Percentiles rank a stretch among this genome's conserved stretches.
phyloP scores from a whole-genome alignment of 1,284 basidiomycete genomes.

The Waitea zeae region DNA sequence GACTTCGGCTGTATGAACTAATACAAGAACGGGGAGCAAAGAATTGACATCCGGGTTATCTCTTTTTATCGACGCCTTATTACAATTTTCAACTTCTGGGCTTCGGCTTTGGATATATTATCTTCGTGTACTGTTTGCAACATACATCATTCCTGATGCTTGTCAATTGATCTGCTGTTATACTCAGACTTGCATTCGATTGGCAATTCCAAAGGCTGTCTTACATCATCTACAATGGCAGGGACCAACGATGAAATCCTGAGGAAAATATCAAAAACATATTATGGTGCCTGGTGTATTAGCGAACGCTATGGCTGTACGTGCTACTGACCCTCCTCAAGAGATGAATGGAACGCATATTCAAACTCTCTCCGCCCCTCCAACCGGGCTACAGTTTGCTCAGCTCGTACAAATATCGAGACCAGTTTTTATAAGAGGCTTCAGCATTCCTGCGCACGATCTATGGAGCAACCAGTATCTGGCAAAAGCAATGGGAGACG shows the following conservation, averaged over 20 bases:
- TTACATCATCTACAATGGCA: too few relatives aligned
- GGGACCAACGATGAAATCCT: not conserved
- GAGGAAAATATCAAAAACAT: conserved; percentile 19
- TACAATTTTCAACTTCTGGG: too few relatives aligned
- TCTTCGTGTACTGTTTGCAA: too few relatives aligned
- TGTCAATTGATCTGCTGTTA: too few relatives aligned
- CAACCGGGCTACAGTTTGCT: conserved; percentile 58
- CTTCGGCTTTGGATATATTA: too few relatives aligned
- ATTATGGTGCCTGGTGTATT: conserved; percentile 22
- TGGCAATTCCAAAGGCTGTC: too few relatives aligned
- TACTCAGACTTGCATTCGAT: too few relatives aligned
- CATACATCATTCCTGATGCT: too few relatives aligned
- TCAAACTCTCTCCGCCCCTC: conserved; percentile 35
- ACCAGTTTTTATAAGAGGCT: conserved; percentile 57
- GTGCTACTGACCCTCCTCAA: conserved; percentile 11
- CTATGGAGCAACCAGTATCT: conserved; percentile 57
- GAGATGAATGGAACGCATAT: conserved; percentile 49
- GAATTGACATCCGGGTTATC: too few relatives aligned
- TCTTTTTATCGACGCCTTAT: too few relatives aligned
- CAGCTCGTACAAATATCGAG: conserved; percentile 57
- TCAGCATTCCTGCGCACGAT: conserved; percentile 20
- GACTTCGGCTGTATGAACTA: too few relatives aligned
- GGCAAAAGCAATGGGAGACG: conserved; percentile 29
- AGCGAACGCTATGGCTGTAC: not conserved
- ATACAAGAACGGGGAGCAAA: too few relatives aligned